Evolutionary conservation across 2,329 filamentous ascomycete genomes (phyloP).

Genomic region (Verticillium longisporum): DNA sequence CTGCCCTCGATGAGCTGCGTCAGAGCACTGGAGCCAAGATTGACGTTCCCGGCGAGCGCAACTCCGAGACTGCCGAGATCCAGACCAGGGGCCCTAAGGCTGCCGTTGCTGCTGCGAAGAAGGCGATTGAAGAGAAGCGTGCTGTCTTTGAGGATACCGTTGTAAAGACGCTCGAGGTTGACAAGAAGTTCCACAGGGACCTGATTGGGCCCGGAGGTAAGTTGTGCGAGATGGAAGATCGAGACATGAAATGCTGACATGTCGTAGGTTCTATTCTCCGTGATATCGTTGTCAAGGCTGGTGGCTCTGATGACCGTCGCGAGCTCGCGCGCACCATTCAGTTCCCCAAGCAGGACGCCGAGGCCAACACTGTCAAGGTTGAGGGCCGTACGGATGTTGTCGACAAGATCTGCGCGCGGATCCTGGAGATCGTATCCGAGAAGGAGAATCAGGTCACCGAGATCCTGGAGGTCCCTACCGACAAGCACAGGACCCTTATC

Average conservation of each 20-base stretch:
- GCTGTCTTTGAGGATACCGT: constrained; percentile 88
- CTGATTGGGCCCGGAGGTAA: constrained; percentile 85
- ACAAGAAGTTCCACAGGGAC: constrained; percentile 85
- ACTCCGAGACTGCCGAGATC: constrained; percentile 74
- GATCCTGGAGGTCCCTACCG: constrained; percentile 72
- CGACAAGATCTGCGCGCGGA: constrained; percentile 78
- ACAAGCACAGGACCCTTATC: constrained; percentile 88
- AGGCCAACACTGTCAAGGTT: constrained; percentile 77
- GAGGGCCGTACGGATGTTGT: constrained; percentile 81
- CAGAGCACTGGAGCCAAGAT: constrained; percentile 81
- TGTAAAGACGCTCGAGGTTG: constrained; percentile 77
- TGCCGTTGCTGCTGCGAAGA: constrained; percentile 87
- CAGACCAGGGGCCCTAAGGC: constrained; percentile 87
- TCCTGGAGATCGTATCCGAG: constrained; percentile 74
- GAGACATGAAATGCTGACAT: constrained; percentile 27
- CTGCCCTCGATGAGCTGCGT: constrained; percentile 84
- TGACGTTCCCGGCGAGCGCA: constrained; percentile 78
- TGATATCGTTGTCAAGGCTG: constrained; percentile 78
- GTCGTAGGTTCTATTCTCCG: constrained; percentile 72
- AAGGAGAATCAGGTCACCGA: constrained; percentile 78
- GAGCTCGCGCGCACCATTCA: constrained; percentile 84
- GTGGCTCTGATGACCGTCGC: constrained; percentile 79
- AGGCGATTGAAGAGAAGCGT: constrained; percentile 79
- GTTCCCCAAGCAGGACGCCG: constrained; percentile 84
- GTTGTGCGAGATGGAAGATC: constrained; percentile 22